These are phyloP conservation scores for Dysphania ambrosioides DNA, from an alignment of 148 eudicot genomes.

Conservation along the genomic window DNA sequence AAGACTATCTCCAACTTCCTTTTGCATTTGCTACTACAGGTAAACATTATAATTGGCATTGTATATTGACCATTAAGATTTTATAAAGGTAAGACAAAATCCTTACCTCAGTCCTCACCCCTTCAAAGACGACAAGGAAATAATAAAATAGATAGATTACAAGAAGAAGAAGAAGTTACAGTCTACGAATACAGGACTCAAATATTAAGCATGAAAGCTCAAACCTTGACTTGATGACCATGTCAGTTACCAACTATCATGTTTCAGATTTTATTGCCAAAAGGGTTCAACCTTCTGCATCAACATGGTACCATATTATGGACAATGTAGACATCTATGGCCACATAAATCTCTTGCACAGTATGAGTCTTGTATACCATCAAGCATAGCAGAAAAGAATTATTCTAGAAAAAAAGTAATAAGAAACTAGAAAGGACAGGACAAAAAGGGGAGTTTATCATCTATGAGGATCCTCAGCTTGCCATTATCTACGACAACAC, in stretches of 20 bases:
- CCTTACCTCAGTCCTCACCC: not conserved
- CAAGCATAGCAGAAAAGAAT: not conserved
- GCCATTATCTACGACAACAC: not conserved
- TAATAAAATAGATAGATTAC: no score
- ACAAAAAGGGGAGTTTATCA: constrained; percentile 1
- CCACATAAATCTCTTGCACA: not conserved
- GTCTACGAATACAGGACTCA: no score
- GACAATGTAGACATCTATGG: not conserved
- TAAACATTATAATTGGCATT: not conserved
- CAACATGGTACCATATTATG: not conserved
- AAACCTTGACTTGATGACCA: no score
- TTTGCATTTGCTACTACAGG: not conserved
- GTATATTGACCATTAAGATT: not conserved
- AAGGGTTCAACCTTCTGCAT: not conserved
- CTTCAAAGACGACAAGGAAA: no score
- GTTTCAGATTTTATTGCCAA: not conserved
- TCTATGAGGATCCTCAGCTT: not conserved
- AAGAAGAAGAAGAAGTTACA: no score
- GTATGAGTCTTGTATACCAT: not conserved
- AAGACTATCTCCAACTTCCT: not conserved
- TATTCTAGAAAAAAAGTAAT: not conserved
- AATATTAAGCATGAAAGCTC: no score
- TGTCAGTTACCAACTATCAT: no score
- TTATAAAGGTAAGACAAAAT: not conserved
- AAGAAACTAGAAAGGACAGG: not conserved